Base-by-base conservation (phyloP, 805 yeast species). In the Candida quercuum region DNA sequence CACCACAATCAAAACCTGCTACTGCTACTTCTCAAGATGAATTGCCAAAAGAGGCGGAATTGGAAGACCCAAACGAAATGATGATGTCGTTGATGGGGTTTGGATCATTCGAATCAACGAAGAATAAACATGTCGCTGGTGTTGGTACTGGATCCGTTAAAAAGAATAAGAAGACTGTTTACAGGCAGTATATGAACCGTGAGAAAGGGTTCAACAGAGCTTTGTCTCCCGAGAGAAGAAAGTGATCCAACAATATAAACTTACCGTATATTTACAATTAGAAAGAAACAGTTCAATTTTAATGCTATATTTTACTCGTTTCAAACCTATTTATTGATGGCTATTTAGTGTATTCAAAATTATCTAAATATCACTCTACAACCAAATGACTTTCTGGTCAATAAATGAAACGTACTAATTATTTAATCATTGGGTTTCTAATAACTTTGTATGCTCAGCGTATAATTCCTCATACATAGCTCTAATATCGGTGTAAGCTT, bases 101-200 rank as follows among this genome's bases (percentile, higher is more conserved):
- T 48, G 61, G 67, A 3, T 71, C 72, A 1, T 76, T 78, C 53
- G 69, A 64, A 1, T 51, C 75, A 2, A 76, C 84, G 6, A 78
- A 78, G 51, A 72, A 76, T 29, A 73, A 74, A 45, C 72, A 74
- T 32, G 82, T 76, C 6, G 56, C 56, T 26, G 78, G 76, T 2
- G 56, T 70, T 37, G 71, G 70, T 15, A 57, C 52, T 20, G 78
- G 76, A 1, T 61, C 63, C 0, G 60, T 57, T 3, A 59, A 60
- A 40, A 60, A 60, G 39, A 59, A 64, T 24, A 60, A 58, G 37
- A 64, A 64, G 37, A 59, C 74, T 0, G 67, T 67, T 20, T 77
- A 73, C 49, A 63, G 83, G 48, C 82, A 76, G 54, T 77, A 77
- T 44, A 75, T 75, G 77, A 76, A 76, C 50, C 59, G 80, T 39